Base-by-base conservation (phyloP, 176 grass and related monocot species). In the Puccinellia tenuiflora region DNA sequence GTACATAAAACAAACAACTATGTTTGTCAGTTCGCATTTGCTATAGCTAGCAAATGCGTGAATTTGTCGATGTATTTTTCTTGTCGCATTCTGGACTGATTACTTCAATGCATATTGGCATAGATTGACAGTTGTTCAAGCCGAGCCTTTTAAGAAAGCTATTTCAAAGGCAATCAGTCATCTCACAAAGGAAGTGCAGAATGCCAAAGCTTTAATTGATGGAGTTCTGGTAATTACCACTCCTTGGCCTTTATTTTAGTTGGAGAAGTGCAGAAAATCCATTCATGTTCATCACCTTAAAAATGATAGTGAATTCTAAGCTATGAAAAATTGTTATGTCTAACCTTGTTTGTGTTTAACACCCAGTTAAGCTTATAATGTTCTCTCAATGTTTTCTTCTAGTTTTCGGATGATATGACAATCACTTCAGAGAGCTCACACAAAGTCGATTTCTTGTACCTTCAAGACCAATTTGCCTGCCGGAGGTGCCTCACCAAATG, bases 101-200 rank as follows among this genome's bases (percentile, higher is more conserved):
- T 70, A 55, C 43, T 78, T 34, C 54, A 47, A 30, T 48, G 11
- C 31, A 16, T 78, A 25, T 46, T 91, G 56, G 3, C 78, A 74
- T 85, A 98, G 96, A 74, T 77, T 90, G 78, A 66, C 90, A 60
- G 74, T 92, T 91, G 60, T 57, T 90, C 88, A 88, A 85, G 76
- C 80, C 35, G 90, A 88, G n/a, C 78, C 84, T 73, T 88, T 98
- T 67, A 93, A 88, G 87, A 89, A 88, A 79, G 46, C 88, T 90
- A 76, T 91, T 85, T 85, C 54, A 6, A 93, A 87, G 85, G 92
- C 85, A 83, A 93, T 95, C 59, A 82, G 70, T 88, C 37, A 93
- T 80, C 84, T 95, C 88, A 83, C 80, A 18, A 89, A 93, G 77
- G 90, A 95, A 87, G 81, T 98, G 53, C 92, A 90, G 85, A 90